These are phyloP conservation scores for Datura wrightii DNA, from an alignment of 257 asterid genomes.

Conservation along the genomic window DNA sequence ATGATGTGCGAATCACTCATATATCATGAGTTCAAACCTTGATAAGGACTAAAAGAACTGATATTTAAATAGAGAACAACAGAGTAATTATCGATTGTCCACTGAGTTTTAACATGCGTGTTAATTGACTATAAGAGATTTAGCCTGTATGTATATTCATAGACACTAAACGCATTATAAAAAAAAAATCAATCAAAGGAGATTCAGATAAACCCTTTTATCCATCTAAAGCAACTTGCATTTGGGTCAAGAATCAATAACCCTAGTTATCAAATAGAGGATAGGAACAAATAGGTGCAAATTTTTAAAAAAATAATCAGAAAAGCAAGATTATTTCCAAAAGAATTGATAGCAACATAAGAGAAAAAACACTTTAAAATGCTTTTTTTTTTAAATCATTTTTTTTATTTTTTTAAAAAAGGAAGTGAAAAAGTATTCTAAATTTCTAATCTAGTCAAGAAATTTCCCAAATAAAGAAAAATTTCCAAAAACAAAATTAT, in stretches of 20 bases:
- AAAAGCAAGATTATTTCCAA: background rate
- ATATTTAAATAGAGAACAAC: background rate
- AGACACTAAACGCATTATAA: background rate
- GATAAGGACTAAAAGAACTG: background rate
- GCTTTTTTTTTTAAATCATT: background rate
- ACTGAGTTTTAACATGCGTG: background rate
- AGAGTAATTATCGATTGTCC: background rate
- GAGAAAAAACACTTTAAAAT: background rate
- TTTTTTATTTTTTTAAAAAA: background rate
- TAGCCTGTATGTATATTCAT: too few relatives aligned
- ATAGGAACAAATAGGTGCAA: background rate
- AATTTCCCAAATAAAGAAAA: slow-evolving; percentile 24
- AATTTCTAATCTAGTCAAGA: slow-evolving; percentile 18
- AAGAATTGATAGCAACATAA: slow-evolving; percentile 1
- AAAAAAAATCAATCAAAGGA: background rate
- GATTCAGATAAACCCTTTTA: background rate
- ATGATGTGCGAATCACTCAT: background rate
- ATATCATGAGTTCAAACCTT: background rate
- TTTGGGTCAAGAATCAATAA: background rate
- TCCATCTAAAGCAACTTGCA: background rate
- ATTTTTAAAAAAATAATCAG: background rate
- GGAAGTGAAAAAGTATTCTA: slow-evolving; percentile 10
- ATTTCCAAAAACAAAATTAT: background rate
- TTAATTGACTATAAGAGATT: background rate
- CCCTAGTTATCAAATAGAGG: background rate